Evolutionary conservation across 768 basidiomycete genomes (phyloP), one percentile per base, ranked within the genome.

Genomic region (Steccherinum ochraceum): DNA sequence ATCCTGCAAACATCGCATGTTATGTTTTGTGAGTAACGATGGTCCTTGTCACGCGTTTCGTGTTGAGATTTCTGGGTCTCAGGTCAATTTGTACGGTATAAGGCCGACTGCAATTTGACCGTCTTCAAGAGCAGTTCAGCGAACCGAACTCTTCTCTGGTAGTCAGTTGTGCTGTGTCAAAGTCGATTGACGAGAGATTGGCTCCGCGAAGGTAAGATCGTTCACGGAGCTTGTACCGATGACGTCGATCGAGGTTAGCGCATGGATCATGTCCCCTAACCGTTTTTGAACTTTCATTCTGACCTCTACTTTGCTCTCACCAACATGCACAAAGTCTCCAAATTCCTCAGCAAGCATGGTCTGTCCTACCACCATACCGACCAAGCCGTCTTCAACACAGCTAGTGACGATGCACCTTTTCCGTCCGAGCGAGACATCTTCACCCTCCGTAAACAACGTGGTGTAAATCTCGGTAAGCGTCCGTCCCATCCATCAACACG

Each of bases 381-480:
- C 5, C 40, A 25, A 16, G 21, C 7, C 18, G 44, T 35, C 10
- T 24, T 40, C 18, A 12, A 42, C 16, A 23, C 16, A 16, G 16
- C 7, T 35, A 35, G 7, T 35, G 30, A 40, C 49, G 13, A 7
- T 21, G 24, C 48, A n/a, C 12, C 55, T 3, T 61, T 62, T 41
- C 62, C 60, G 2, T 54, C 49, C 19, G 52, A 57, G 20, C 25
- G 26, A 23, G 67, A 70, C 40, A 53, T 78, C 43, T 75, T 79
- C 58, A 73, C 79, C 30, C 85, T 80, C 67, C 75, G 89, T 55
- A 84, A 81, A 59, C 87, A 88, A 58, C 75, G 81, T 48, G 89
- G 89, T n/a, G 82, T 90, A 4, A 92, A 92, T 64, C 77, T 92
- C 10, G 89, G 89, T 83, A 62, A 63, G 75, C 66, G 55, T 24